These are phyloP conservation scores for Monosporascus sp. DNA, from an alignment of 2,329 filamentous ascomycete species.

Conservation along the genomic window DNA sequence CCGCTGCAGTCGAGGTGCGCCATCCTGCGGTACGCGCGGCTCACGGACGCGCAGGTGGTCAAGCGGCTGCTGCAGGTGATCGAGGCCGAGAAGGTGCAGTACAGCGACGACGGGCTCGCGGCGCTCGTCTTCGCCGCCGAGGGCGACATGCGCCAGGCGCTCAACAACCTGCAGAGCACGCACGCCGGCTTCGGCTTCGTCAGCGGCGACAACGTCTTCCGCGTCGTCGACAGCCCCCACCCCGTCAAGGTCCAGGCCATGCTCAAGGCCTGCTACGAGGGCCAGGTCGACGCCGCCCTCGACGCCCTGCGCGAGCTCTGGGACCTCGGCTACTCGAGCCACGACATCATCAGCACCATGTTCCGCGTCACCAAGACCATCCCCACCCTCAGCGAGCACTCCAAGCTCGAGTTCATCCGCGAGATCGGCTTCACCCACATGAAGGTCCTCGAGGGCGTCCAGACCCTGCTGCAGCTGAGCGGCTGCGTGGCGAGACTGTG, in stretches of 20 bases:
- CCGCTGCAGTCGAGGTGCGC: conserved; percentile 96
- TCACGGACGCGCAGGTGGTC: conserved; percentile 90
- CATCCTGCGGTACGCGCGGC: conserved; percentile 85
- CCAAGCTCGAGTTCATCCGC: conserved; percentile 95
- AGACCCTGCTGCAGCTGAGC: conserved; percentile 88
- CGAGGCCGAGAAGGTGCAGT: conserved; percentile 83
- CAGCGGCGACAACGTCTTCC: conserved; percentile 97
- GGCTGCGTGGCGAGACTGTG: conserved; percentile 87
- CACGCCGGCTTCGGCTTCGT: conserved; percentile 92
- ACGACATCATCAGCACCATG: conserved; percentile 99
- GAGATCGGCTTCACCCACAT: conserved; percentile 99
- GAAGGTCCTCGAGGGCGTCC: conserved; percentile 96
- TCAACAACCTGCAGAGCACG: conserved; percentile 96
- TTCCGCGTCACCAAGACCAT: conserved; percentile 97
- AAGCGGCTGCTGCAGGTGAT: conserved; percentile 89
- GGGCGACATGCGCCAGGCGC: conserved; percentile 97
- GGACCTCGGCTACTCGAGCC: conserved; percentile 93
- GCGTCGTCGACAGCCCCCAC: conserved; percentile 93
- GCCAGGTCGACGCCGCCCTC: conserved; percentile 81
- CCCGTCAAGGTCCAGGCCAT: conserved; percentile 98
- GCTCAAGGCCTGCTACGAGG: conserved; percentile 95
- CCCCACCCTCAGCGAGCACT: conserved; percentile 83
- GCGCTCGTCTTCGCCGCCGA: conserved; percentile 97
- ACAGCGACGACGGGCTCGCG: conserved; percentile 88
- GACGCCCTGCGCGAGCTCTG: conserved; percentile 86